phyloP scores from a whole-genome alignment of 306 rosid genomes.

The Gastrolobium villosum region DNA sequence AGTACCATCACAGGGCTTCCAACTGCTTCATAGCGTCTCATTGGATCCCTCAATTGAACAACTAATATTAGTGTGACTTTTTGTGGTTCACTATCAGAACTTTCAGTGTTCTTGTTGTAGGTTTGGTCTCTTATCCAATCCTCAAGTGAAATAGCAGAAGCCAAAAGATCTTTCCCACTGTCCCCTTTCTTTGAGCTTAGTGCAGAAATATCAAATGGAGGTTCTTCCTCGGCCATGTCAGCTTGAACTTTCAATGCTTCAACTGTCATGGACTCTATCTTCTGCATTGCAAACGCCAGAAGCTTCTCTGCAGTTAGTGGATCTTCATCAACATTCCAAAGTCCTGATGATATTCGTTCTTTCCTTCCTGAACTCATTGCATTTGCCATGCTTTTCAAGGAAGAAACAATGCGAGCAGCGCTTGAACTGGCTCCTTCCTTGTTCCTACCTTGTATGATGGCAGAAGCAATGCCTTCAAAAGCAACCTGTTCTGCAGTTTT shows the following conservation, averaged over 20 bases:
- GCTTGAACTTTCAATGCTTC: conserved; percentile 90
- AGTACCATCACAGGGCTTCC: conserved; percentile 86
- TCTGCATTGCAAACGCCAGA: conserved; percentile 79
- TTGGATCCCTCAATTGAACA: conserved; percentile 81
- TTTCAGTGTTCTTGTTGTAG: conserved; percentile 35
- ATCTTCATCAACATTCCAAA: conserved; percentile 81
- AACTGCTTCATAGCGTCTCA: conserved; percentile 80
- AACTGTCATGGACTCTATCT: conserved; percentile 77
- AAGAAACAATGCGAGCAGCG: conserved; percentile 78
- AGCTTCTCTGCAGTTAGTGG: conserved; percentile 70
- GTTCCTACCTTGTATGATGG: conserved; percentile 89
- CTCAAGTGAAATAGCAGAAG: conserved; percentile 69
- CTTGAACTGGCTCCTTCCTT: conserved; percentile 94
- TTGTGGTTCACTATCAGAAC: conserved; percentile 43
- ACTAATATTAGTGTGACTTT: conserved; percentile 64
- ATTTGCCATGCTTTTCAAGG: conserved; percentile 70
- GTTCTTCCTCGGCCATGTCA: conserved; percentile 85
- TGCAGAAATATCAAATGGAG: conserved; percentile 88
- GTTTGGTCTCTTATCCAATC: conserved; percentile 70
- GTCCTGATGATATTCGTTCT: conserved; percentile 81
- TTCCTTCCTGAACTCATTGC: conserved; percentile 77
- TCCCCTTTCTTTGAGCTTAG: conserved; percentile 52
- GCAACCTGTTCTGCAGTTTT: conserved; percentile 97
- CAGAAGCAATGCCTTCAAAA: conserved; percentile 93
- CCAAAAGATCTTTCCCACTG: conserved; percentile 60